phyloP scores from a whole-genome alignment of 169 alveolate genomes.

The Plasmodium ovale region DNA sequence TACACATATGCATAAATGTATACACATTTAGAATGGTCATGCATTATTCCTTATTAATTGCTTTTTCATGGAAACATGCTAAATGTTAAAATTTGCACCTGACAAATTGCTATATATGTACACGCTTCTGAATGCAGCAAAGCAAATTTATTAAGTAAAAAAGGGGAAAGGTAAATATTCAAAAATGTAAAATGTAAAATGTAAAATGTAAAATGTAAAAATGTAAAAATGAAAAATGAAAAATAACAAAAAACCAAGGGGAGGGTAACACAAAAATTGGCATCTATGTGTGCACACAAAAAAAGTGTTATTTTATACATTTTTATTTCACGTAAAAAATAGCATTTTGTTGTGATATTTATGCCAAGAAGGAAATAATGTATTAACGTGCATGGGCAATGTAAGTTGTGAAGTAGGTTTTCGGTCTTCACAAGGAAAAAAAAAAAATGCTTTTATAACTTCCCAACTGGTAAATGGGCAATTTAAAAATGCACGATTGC shows the following conservation, averaged over 20 bases:
- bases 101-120: neutral
- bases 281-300: constrained; percentile 35
- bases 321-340: constrained; percentile 18
- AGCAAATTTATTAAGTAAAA: too few species aligned
- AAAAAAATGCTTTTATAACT: neutral
- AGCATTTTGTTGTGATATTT: neutral
- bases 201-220: neutral
- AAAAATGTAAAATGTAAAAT: too few species aligned
- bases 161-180: too few species aligned
- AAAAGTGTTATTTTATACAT: constrained; percentile 24
- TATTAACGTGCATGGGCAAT: neutral
- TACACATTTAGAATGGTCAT: neutral
- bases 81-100: neutral
- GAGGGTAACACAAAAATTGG: constrained; percentile 13
- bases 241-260: too few species aligned
- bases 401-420: neutral
- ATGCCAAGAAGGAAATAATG: neutral
- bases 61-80: neutral
- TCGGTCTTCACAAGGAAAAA: neutral
- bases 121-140: neutral
- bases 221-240: neutral
- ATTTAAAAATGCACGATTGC: too few species aligned
- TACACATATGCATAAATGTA: neutral
- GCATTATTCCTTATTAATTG: neutral
- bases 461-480: too few species aligned